Percentiles rank a stretch among this genome's conserved stretches.
These are phyloP conservation scores for Backusella liffmaniae DNA, from an alignment of 192 early-diverging fungal species.

Conservation along the genomic window DNA sequence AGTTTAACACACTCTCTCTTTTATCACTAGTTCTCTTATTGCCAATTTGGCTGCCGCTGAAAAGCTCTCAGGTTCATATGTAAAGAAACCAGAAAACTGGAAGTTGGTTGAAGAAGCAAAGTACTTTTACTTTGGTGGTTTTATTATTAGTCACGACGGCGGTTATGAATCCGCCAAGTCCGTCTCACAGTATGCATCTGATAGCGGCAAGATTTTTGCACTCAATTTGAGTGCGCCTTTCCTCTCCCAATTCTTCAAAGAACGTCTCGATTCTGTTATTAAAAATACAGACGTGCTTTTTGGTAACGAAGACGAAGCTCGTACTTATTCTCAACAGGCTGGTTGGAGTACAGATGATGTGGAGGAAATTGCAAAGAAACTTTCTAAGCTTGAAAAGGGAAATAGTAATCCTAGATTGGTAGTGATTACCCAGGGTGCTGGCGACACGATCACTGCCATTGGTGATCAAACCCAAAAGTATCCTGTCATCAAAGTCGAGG, in stretches of 20 bases:
- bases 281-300: conserved; percentile 92
- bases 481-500: conserved; percentile 55
- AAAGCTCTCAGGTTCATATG: conserved; percentile 62
- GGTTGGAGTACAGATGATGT: conserved; percentile 70
- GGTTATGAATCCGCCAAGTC: conserved; percentile 79
- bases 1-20: background rate
- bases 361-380: conserved; percentile 75
- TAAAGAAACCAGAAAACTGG: conserved; percentile 75
- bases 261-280: conserved; percentile 68
- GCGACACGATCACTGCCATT: conserved; percentile 70
- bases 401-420: conserved; percentile 78
- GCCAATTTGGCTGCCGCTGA: conserved; percentile 95
- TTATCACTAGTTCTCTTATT: conserved; percentile 59
- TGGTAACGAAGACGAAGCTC: conserved; percentile 96
- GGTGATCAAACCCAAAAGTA: conserved; percentile 62
- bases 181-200: conserved; percentile 87
- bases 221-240: conserved; percentile 97
- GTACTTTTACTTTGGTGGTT: conserved; percentile 92
- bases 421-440: conserved; percentile 87
- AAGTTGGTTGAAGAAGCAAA: conserved; percentile 79
- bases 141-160: conserved; percentile 82
- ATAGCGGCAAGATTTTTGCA: conserved; percentile 79
- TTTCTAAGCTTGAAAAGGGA: conserved; percentile 80
- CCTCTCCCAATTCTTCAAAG: conserved; percentile 90
- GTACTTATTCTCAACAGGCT: conserved; percentile 72